Base-by-base conservation (phyloP, 2,329 filamentous ascomycete species). In the Fusarium camptoceras region DNA sequence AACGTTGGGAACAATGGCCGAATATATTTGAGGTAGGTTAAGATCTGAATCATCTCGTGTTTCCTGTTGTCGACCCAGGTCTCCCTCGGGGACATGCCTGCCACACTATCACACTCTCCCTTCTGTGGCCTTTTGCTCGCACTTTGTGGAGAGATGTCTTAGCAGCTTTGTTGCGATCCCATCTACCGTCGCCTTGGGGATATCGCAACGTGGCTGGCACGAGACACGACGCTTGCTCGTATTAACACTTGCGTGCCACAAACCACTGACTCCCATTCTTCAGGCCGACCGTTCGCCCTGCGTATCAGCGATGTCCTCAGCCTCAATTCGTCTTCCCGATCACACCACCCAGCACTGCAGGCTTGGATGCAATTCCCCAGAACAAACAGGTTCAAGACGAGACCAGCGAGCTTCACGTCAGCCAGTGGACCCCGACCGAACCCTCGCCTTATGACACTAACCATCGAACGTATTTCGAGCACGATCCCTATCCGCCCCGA, bases 1-100 rank as follows among this genome's bases (percentile, higher is more conserved):
- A 94, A 94, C 78, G 92, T 95, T 64, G 92, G 92, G 25, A 92
- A 94, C 77, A 94, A 94, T 80, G 92, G 92, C 41, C 89, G 90
- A 77, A 93, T 95, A 79, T 95, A 94, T 79, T 78, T 95, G 72
- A 92, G 91, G 91, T 94, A 88, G 55, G 60, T 66, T 39, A 53
- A 34, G 50, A 42, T 37, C 28, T 64, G 44, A 51, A 31, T 44
- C 31, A 55, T 55, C 49, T 37, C 37, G 34, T 61, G 51, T 34
- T 65, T 55, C 49, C 49, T 44, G 54, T 20, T 58, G 57, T 53
- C 54, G 54, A 66, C 56, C 55, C 47, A 51, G 42, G 41, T 43
- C 61, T 53, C 66, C 55, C 56, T 64, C 46, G 53, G 42, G 64
- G 59, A 64, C 64, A 64, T 67, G 61, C 63, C 62, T 70, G 59